Percentiles rank a stretch among this genome's conserved stretches.
Evolutionary conservation across 2,329 filamentous ascomycete genomes (phyloP).

Genomic region (Apiospora aurea): DNA sequence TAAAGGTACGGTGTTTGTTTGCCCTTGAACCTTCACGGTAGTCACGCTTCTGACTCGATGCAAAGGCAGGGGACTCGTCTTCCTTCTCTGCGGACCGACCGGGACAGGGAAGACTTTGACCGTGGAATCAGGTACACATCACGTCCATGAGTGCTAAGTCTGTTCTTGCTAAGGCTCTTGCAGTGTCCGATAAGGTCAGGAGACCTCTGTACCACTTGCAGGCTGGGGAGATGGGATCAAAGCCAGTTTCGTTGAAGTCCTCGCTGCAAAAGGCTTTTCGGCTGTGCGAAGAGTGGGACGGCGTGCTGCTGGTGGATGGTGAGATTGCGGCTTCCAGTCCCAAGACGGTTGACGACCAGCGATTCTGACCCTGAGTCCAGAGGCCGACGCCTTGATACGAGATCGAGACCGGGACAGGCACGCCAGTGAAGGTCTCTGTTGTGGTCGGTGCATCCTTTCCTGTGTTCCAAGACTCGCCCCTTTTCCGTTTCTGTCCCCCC

Average conservation of each 20-base stretch:
- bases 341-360: not conserved
- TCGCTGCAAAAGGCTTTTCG: not conserved
- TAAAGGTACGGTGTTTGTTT: not conserved
- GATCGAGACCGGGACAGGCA: not conserved
- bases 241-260: not conserved
- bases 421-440: not conserved
- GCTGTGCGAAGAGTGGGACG: not conserved
- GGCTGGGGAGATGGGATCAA: not conserved
- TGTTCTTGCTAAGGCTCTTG: not conserved
- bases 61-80: not conserved
- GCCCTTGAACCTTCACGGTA: not conserved
- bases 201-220: not conserved
- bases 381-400: not conserved
- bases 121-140: not conserved
- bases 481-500: too few species aligned
- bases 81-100: not conserved
- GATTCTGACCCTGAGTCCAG: not conserved
- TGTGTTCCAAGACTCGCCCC: too few species aligned
- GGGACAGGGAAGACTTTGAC: not conserved
- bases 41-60: not conserved
- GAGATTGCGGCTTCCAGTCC: not conserved
- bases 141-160: rapidly evolving
- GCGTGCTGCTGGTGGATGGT: not conserved
- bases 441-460: not conserved
- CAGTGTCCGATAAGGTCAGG: not conserved